phyloP scores from a whole-genome alignment of 495 filamentous ascomycete species.

The Penicillium chermesinum region DNA sequence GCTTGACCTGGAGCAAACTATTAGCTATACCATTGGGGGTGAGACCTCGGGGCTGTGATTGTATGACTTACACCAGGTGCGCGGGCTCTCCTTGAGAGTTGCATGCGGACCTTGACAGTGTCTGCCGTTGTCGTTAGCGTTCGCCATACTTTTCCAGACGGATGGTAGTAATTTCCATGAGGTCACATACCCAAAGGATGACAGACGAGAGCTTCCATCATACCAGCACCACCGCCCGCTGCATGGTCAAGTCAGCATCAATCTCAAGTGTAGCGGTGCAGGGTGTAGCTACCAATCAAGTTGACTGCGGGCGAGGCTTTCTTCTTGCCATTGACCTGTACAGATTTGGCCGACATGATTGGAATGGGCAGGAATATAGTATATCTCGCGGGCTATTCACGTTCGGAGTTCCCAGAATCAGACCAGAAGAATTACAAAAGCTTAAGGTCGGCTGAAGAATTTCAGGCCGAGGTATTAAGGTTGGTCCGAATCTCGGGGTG shows the following conservation, averaged over 20 bases:
- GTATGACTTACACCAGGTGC: constrained; percentile 63
- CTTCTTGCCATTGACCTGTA: constrained; percentile 64
- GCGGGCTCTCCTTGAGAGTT: constrained; percentile 81
- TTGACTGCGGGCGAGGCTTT: constrained; percentile 80
- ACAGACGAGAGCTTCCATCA: constrained; percentile 98
- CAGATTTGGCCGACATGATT: constrained; percentile 61
- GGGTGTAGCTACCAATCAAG: constrained; percentile 66
- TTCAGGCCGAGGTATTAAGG: constrained; percentile 4
- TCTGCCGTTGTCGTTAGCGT: constrained; percentile 47
- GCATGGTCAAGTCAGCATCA: constrained; percentile 23
- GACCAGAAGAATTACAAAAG: not conserved
- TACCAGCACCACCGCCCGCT: constrained; percentile 97
- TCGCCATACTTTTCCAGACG: not conserved
- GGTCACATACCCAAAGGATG: constrained; percentile 80
- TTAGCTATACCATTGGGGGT: constrained; percentile 15
- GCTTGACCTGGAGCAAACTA: constrained; percentile 49
- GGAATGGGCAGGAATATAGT: constrained; percentile 9
- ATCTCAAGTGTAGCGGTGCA: not conserved
- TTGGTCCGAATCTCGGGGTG: constrained; percentile 9
- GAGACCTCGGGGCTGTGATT: no score
- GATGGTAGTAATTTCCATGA: constrained; percentile 7
- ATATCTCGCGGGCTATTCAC: not conserved
- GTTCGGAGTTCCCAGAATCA: not conserved
- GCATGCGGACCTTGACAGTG: constrained; percentile 99
- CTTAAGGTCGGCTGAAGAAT: no score